These are phyloP conservation scores for Umbelopsis isabellina DNA, from an alignment of 192 early-diverging fungal species.

Conservation along the genomic window DNA sequence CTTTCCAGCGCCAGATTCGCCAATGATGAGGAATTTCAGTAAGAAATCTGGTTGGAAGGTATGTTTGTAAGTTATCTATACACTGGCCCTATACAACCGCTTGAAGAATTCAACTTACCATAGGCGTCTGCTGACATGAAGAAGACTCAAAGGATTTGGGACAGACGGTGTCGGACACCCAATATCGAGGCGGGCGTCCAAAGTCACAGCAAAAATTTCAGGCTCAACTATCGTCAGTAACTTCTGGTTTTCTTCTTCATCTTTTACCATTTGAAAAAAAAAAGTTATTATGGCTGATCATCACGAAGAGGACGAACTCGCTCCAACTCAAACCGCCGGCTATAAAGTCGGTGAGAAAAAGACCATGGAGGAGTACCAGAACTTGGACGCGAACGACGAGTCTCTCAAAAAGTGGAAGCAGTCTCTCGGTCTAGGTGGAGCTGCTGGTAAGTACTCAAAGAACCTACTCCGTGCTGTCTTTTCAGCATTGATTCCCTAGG, in stretches of 20 bases:
- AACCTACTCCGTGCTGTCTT: background rate
- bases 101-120: constrained; percentile 21
- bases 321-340: constrained; percentile 74
- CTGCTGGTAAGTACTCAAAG: constrained; percentile 48
- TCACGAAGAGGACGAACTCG: constrained; percentile 72
- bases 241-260: background rate
- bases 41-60: constrained; percentile 44
- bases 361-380: constrained; percentile 79
- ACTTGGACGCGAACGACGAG: constrained; percentile 89
- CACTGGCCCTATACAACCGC: background rate
- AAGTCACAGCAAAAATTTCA: constrained; percentile 23
- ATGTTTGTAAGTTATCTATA: background rate
- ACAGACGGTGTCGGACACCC: constrained; percentile 12
- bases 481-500: too few species aligned
- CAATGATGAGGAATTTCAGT: constrained; percentile 62
- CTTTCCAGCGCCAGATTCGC: constrained; percentile 66
- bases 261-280: background rate
- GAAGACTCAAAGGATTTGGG: constrained; percentile 2
- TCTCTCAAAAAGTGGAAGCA: constrained; percentile 98
- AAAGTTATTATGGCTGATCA: constrained; percentile 45
- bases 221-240: background rate
- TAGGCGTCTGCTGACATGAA: constrained; percentile 43
- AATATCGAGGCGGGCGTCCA: background rate
- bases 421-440: constrained; percentile 77
- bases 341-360: constrained; percentile 96